Conservation (phyloP, 2,329 filamentous ascomycete species). For the Beauveria sp. region DNA sequence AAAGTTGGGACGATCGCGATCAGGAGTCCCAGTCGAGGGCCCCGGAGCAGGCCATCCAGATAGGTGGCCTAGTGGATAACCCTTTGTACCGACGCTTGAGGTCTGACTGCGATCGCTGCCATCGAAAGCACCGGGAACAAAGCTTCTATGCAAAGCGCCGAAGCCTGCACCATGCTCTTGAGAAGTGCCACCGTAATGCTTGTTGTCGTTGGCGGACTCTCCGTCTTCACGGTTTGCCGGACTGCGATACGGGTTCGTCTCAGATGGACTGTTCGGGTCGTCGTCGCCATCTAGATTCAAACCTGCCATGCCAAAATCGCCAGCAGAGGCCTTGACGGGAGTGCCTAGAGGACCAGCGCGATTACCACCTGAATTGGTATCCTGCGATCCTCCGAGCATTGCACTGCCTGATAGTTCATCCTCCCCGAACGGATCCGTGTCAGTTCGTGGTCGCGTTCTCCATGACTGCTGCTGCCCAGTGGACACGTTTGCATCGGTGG, state of each 20-base stretch:
- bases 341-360: constrained; percentile 41
- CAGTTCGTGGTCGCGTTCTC: constrained; percentile 56
- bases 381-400: constrained; percentile 66
- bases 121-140: constrained; percentile 45
- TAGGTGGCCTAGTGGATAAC: constrained; percentile 58
- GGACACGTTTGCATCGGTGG: constrained; percentile 44
- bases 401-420: constrained; percentile 59
- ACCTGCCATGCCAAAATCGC: constrained; percentile 57
- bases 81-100: constrained; percentile 75
- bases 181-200: constrained; percentile 33
- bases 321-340: constrained; percentile 44
- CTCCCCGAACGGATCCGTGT: constrained; percentile 72
- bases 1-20: constrained; percentile 52
- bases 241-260: constrained; percentile 94
- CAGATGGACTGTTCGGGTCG: constrained; percentile 79
- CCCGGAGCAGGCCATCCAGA: constrained; percentile 53
- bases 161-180: constrained; percentile 41
- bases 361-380: constrained; percentile 43
- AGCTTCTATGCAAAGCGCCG: constrained; percentile 46
- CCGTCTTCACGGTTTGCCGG: constrained; percentile 62
- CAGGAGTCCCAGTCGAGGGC: constrained; percentile 58
- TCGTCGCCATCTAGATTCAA: constrained; percentile 50
- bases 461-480: constrained; percentile 42
- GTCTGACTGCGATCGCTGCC: constrained; percentile 88
- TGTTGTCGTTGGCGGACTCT: constrained; percentile 43